A percentile compares a stretch with the other conserved stretches of the same genome.
phyloP scores from a whole-genome alignment of 208 protist species.

The Acanthamoeba culbertsoni region DNA sequence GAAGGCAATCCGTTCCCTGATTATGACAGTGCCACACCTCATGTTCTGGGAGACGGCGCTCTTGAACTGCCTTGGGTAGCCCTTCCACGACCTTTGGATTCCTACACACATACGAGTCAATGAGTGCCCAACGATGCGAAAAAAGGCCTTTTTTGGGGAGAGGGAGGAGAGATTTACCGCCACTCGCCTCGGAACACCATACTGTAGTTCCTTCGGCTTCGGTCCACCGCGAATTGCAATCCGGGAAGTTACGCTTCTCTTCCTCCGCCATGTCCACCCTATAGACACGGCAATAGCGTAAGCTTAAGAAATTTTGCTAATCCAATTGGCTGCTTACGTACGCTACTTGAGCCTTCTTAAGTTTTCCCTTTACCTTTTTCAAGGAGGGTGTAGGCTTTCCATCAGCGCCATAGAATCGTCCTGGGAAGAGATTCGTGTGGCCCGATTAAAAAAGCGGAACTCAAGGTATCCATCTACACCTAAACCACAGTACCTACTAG shows the following conservation, averaged over 20 bases:
- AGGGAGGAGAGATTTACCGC: background rate
- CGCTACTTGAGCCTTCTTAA: background rate
- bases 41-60: background rate
- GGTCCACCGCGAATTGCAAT: slow-evolving; percentile 19
- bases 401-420: background rate
- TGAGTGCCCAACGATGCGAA: background rate
- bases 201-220: background rate
- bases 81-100: slow-evolving; percentile 33
- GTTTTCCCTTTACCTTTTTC: slow-evolving; percentile 4
- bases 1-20: background rate
- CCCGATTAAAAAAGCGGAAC: background rate
- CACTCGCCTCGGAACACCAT: background rate
- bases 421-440: background rate
- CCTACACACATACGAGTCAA: background rate
- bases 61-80: slow-evolving; percentile 24
- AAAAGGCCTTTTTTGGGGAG: background rate
- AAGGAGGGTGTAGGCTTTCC: background rate
- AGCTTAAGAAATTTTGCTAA: too few relatives aligned
- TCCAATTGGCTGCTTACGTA: background rate
- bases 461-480: background rate
- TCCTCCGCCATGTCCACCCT: background rate
- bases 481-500: background rate
- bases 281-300: too few relatives aligned
- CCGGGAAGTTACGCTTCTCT: slow-evolving; percentile 34
- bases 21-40: background rate